Evolutionary conservation across 2,329 filamentous ascomycete species (phyloP).

Genomic region (Microcera coccophila): DNA sequence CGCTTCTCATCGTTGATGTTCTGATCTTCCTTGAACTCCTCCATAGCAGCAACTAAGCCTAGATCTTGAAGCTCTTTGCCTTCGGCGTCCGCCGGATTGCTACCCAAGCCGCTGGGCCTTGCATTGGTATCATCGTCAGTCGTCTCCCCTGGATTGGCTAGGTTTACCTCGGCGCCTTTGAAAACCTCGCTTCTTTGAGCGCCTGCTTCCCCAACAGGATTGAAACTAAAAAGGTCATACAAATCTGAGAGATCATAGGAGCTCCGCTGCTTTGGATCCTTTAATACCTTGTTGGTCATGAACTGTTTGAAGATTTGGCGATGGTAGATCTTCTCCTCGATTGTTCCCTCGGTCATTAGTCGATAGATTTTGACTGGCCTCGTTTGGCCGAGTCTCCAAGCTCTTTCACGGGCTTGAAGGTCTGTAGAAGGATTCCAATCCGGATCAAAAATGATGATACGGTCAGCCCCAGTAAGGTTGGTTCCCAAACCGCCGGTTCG

Average conservation of each 20-base stretch:
- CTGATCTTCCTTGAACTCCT: constrained; percentile 56
- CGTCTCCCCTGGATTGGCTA: constrained; percentile 15
- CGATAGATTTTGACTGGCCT: constrained; percentile 93
- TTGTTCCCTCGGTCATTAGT: constrained; percentile 96
- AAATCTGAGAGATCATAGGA: constrained; percentile 87
- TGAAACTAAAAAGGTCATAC: constrained; percentile 79
- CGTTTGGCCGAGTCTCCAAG: constrained; percentile 94
- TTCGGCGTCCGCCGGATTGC: constrained; percentile 13
- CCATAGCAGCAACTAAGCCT: constrained; percentile 59
- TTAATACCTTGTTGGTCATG: constrained; percentile 90
- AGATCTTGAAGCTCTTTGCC: constrained; percentile 48
- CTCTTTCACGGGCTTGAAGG: constrained; percentile 87
- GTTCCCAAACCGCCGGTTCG: constrained; percentile 92
- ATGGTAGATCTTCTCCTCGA: constrained; percentile 99
- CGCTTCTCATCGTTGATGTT: constrained; percentile 62
- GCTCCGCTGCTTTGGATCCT: constrained; percentile 88
- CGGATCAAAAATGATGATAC: constrained; percentile 97
- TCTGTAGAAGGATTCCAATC: constrained; percentile 99
- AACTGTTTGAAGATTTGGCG: constrained; percentile 99
- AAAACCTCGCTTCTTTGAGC: constrained; percentile 87
- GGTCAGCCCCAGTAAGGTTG: constrained; percentile 89
- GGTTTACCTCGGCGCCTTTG: constrained; percentile 71
- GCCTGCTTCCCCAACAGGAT: constrained; percentile 47
- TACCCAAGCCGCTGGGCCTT: constrained; percentile 8
- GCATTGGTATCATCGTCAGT: constrained; percentile 1